Evolutionary conservation across 1,284 basidiomycete genomes (phyloP), one percentile per base, ranked within the genome.

Genomic region (Gastroboletus turbinatus): DNA sequence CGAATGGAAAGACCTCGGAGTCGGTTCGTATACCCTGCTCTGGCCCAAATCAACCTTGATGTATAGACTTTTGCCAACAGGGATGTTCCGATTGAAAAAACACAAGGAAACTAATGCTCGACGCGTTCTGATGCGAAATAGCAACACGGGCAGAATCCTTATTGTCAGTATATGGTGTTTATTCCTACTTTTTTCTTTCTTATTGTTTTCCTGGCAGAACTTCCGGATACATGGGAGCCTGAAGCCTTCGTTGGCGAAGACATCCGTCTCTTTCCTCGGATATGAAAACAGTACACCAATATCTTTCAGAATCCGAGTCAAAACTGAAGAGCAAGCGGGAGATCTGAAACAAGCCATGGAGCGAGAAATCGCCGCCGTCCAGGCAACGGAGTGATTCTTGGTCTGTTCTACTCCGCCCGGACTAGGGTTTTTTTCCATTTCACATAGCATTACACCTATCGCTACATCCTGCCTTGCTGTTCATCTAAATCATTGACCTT

Each of bases 51-150:
- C 4, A 44, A 4, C 10, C n/a, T 14, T 53, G 44, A 56, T 32
- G 17, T 46, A 44, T 54, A 29, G 36, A 56, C 40, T 43, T 60
- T 50, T 49, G 13, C 35, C 17, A 6, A 64, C 59, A 88, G 88
- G 88, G 46, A 73, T 87, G 60, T 62, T 90, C 42, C 79, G 85
- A 53, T 64, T 91, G 57, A 91, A 92, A 69, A 88, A 81, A 63
- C 82, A 90, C 67, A 89, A 84, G 60, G 78, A 78, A 57, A 83
- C 75, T 0, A 74, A 71, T 38, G 66, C 75, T 48, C 77, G 87
- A 39, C 77, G 90, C 45, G 63, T 88, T 56, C 73, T 92, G 32
- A 73, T 89, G 60, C 78, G 89, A 51, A 90, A 89, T 59, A 88
- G 81, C 62, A 80, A 73, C 42, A 88, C 85, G 30, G 89, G 88